phyloP scores from a whole-genome alignment of 768 basidiomycete genomes.

The Strobilomyces dryophilus region DNA sequence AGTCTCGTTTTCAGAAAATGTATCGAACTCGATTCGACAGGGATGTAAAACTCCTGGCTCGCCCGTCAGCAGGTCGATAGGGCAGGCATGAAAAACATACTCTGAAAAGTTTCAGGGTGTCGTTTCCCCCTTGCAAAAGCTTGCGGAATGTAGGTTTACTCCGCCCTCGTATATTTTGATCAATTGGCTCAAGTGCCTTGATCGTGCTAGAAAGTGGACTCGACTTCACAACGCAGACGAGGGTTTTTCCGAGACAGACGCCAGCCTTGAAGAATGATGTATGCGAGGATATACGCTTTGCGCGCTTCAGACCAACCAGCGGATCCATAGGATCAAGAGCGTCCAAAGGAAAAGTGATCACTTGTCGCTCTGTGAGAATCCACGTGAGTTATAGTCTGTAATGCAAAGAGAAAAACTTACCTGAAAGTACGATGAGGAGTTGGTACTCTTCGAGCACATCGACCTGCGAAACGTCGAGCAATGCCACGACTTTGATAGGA shows the following conservation, averaged over 20 bases:
- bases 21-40: constrained; percentile 93
- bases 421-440: constrained; percentile 96
- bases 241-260: constrained; percentile 80
- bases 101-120: constrained; percentile 88
- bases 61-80: neutral
- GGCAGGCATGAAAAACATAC: constrained; percentile 36
- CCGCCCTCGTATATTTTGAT: constrained; percentile 74
- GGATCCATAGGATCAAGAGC: constrained; percentile 89
- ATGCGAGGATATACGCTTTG: constrained; percentile 92
- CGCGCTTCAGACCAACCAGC: constrained; percentile 84
- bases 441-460: constrained; percentile 97
- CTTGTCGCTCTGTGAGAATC: constrained; percentile 74
- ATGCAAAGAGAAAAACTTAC: constrained; percentile 36
- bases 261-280: constrained; percentile 99
- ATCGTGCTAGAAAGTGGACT: constrained; percentile 94
- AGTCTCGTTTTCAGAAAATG: constrained; percentile 97
- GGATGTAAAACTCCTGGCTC: constrained; percentile 93
- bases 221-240: constrained; percentile 97
- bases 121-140: constrained; percentile 89
- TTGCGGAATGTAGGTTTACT: constrained; percentile 93
- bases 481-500: constrained; percentile 84
- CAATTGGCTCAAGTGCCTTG: constrained; percentile 95
- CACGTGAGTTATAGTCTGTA: neutral
- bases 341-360: constrained; percentile 94
- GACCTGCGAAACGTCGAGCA: constrained; percentile 89